Evolutionary conservation across 1,284 basidiomycete species (phyloP).

Genomic region (Tilletia indica): DNA sequence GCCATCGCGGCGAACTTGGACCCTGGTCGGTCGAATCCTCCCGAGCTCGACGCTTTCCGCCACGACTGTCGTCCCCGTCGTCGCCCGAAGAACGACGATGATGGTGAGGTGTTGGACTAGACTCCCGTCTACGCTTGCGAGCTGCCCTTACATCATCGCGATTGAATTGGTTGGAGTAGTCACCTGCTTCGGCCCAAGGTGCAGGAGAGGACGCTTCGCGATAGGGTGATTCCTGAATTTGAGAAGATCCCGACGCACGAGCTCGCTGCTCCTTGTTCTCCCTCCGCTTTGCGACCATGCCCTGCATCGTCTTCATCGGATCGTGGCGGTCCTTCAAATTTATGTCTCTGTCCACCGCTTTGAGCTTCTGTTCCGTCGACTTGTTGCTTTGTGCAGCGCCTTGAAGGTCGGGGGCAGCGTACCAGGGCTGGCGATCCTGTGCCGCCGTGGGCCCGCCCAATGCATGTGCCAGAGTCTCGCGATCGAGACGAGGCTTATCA

Average conservation of each 20-base stretch:
- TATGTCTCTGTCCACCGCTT: constrained; percentile 38
- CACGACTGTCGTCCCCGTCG: not conserved
- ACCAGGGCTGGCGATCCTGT: constrained; percentile 47
- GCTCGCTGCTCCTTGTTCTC: not conserved
- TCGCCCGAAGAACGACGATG: not conserved
- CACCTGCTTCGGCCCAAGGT: not conserved
- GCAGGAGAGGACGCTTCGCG: not conserved
- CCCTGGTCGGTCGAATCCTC: too few relatives aligned
- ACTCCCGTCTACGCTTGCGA: not conserved
- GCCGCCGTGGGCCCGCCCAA: not conserved
- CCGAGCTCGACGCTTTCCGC: not conserved
- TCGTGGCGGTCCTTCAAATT: constrained; percentile 38
- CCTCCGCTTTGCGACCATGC: constrained; percentile 29
- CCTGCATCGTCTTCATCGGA: constrained; percentile 40
- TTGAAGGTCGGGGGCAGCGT: constrained; percentile 29
- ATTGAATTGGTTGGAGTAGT: constrained; percentile 28
- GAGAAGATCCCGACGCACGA: not conserved
- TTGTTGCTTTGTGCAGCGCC: constrained; percentile 37
- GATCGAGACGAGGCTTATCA: not conserved
- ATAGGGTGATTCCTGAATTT: not conserved
- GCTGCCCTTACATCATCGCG: constrained; percentile 32
- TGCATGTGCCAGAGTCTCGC: constrained; percentile 6
- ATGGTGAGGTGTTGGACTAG: constrained; percentile 6
- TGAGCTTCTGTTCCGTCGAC: constrained; percentile 35
- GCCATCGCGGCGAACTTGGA: constrained; percentile 12